These are phyloP conservation scores for Xerocomus minutiporus DNA, from an alignment of 1,284 basidiomycete species.

Conservation along the genomic window DNA sequence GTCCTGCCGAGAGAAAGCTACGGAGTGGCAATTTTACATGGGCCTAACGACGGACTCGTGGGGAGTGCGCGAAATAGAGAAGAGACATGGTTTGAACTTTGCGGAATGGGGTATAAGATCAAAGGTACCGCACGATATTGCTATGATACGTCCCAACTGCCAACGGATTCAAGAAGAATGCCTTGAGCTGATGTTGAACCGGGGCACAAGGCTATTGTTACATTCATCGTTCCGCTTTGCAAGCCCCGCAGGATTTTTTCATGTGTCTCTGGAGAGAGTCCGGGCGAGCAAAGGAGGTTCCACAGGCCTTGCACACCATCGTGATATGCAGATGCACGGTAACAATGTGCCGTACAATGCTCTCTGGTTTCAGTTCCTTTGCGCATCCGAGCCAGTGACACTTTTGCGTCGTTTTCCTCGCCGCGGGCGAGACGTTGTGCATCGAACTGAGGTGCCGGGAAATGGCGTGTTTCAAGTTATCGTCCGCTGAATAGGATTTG, in stretches of 20 bases:
- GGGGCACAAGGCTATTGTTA: neutral
- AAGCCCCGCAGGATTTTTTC: slow-evolving; percentile 17
- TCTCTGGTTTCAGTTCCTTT: slow-evolving; percentile 27
- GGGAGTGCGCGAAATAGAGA: neutral
- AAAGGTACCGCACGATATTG: neutral
- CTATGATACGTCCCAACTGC: neutral
- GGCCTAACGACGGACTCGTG: neutral
- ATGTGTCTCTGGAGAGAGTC: slow-evolving; percentile 31
- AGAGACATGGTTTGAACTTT: neutral
- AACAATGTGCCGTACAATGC: slow-evolving; percentile 24
- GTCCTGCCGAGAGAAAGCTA: too few species aligned
- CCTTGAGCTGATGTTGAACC: neutral
- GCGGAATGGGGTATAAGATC: neutral
- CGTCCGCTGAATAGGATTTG: neutral
- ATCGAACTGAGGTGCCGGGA: slow-evolving; percentile 10
- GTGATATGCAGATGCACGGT: slow-evolving; percentile 21
- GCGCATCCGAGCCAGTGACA: slow-evolving; percentile 23
- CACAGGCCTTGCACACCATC: slow-evolving; percentile 16
- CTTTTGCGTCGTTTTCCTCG: slow-evolving; percentile 8
- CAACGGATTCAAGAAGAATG: neutral
- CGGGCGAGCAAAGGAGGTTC: slow-evolving; percentile 22
- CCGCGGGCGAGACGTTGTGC: slow-evolving; percentile 8
- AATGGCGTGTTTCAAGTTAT: slow-evolving; percentile 13
- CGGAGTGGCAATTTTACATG: too few species aligned
- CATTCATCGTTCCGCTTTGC: neutral